Evolutionary conservation across 768 basidiomycete species (phyloP).

Genomic region (Leccinum aurantiacum): DNA sequence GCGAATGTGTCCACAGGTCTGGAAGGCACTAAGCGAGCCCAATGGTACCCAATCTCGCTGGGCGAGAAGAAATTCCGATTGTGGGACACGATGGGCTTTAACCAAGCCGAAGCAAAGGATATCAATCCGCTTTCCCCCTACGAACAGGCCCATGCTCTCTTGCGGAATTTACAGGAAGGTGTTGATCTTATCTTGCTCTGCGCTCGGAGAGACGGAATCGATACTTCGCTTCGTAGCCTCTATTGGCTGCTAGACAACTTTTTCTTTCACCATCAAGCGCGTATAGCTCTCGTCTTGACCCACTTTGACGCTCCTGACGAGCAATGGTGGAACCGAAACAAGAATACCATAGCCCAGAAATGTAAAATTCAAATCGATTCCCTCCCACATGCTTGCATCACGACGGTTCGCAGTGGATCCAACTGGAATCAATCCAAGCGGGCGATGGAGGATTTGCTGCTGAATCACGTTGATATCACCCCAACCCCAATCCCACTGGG

Average conservation of each 20-base stretch:
- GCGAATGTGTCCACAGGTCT: constrained; percentile 33
- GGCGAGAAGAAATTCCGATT: constrained; percentile 25
- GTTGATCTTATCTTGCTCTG: constrained; percentile 42
- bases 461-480: background rate
- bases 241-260: constrained; percentile 39
- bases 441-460: constrained; percentile 12
- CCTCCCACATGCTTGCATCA: constrained; percentile 19
- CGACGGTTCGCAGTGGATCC: constrained; percentile 5
- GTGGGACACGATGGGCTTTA: constrained; percentile 38
- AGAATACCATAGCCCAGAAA: constrained; percentile 16
- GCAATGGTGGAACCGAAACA: constrained; percentile 21
- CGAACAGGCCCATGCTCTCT: constrained; percentile 32
- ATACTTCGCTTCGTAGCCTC: constrained; percentile 34
- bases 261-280: constrained; percentile 38
- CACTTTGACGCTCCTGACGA: constrained; percentile 35
- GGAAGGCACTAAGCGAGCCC: constrained; percentile 32
- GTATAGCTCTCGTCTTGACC: constrained; percentile 39
- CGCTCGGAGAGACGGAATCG: constrained; percentile 39
- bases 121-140: constrained; percentile 21
- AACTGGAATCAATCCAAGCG: constrained; percentile 11
- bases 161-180: constrained; percentile 34
- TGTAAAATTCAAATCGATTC: constrained; percentile 10
- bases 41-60: constrained; percentile 21
- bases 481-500: constrained; percentile 9
- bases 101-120: constrained; percentile 20